Evolutionary conservation across 129 eudicot genomes (phyloP), one percentile per base, ranked within the genome.

Genomic region (Saposhnikovia divaricata): DNA sequence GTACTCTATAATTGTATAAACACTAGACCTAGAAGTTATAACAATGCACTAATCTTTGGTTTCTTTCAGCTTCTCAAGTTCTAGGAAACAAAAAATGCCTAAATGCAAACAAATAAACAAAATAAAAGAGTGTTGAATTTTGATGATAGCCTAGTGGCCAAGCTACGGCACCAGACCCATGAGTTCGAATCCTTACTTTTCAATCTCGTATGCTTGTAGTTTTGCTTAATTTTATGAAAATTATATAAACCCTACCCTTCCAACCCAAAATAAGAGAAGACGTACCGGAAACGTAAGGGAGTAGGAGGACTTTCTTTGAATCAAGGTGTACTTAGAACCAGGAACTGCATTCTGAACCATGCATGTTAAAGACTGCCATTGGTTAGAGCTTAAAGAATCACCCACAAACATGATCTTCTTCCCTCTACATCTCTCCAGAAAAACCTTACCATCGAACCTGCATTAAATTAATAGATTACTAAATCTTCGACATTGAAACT

Each of bases 331-430:
- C 13, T 81, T 88, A 63, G 90, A 39, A 21, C 42, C 50, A 27
- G 89, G 91, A 55, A 83, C 87, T 2, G 89, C 84, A 42, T 80
- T 81, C 79, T 91, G 88, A 38, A 93, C 89, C 90, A 93, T 88
- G 91, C 98, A 93, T 19, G 87, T 87, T 48, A 93, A 55, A 39
- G 98, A 93, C 59, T 93, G 89, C 95, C 93, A 91, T 40, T 91
- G 93, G 55, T 89, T 93, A 40, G 80, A 80, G 84, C 98, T 88
- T 77, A 93, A 72, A 4, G 98, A 93, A 83, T 93, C 98, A 40
- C 98, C 98, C n/a, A 93, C 96, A 53, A 91, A 93, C 93, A 91
- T 91, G 11, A 93, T 89, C 65, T 87, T 91, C 72, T 89, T 89
- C 43, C 96, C 89, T 69, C 90, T 82, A 43, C 74, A 88, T 78